Conservation (phyloP, 371 early-diverging fungal genomes). For the Parasitella parasitica region DNA sequence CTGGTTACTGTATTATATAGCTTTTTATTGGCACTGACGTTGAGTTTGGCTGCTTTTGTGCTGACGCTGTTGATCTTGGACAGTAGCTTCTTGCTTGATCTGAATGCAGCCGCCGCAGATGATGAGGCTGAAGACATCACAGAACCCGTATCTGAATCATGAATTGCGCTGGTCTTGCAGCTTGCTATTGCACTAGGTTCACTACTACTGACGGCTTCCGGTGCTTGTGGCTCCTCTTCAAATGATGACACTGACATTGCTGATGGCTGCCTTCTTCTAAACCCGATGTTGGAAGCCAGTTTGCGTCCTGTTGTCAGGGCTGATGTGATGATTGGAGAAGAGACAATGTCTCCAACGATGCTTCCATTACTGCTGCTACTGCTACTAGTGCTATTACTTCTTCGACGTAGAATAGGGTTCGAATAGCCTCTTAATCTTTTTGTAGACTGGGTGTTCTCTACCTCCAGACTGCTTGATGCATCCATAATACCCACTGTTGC, state of each 20-base stretch:
- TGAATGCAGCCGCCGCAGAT: background rate
- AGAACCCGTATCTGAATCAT: background rate
- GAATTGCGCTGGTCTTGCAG: background rate
- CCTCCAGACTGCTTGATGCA: background rate
- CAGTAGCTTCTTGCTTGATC: background rate
- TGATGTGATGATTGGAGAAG: background rate
- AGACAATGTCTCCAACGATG: background rate
- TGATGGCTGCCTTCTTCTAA: background rate
- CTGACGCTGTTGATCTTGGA: background rate
- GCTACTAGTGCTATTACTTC: background rate
- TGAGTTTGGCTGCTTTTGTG: background rate
- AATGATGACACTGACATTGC: background rate
- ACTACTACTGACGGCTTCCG: background rate
- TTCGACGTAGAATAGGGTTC: background rate
- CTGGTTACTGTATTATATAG: conserved; percentile 23
- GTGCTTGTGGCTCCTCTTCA: background rate
- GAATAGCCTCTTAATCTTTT: conserved; percentile 1
- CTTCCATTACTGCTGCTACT: background rate
- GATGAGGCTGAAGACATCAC: background rate
- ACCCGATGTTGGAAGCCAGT: conserved; percentile 2
- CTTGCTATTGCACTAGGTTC: background rate
- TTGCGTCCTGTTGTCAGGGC: background rate
- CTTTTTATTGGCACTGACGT: conserved; percentile 6
- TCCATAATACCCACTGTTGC: conserved; percentile 8
- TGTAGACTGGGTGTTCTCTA: background rate